These are phyloP conservation scores for Umbilicaria muhlenbergii DNA, from an alignment of 495 filamentous ascomycete genomes.

Conservation along the genomic window DNA sequence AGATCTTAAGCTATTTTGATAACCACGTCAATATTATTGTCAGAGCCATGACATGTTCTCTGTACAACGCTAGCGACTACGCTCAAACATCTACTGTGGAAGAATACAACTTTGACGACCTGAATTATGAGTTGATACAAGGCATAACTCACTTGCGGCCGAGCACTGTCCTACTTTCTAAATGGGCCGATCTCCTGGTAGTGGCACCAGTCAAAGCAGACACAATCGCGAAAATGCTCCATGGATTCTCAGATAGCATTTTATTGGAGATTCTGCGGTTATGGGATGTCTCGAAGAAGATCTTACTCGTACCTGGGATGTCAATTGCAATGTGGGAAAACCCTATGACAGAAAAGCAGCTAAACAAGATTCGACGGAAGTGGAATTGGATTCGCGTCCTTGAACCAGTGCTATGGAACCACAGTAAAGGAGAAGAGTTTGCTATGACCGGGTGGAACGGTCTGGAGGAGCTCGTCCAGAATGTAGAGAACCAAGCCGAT, in stretches of 20 bases:
- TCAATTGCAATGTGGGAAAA: constrained; percentile 72
- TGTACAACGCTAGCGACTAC: no score
- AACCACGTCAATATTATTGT: no score
- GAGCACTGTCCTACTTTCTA: constrained; percentile 6
- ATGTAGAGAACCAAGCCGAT: constrained; percentile 52
- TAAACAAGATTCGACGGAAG: constrained; percentile 60
- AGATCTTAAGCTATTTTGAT: no score
- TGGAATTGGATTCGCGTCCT: constrained; percentile 70
- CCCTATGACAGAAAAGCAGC: constrained; percentile 67
- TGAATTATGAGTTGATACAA: no score
- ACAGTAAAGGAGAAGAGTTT: constrained; percentile 38
- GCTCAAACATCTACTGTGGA: no score
- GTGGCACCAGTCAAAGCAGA: constrained; percentile 75
- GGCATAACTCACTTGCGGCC: no score
- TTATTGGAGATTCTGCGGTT: constrained; percentile 59
- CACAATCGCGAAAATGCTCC: constrained; percentile 66
- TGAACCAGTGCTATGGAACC: constrained; percentile 52
- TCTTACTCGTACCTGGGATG: constrained; percentile 72
- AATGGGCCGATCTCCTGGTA: constrained; percentile 78
- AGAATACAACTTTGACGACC: no score
- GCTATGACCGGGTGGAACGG: constrained; percentile 48
- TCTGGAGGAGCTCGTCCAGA: constrained; percentile 44
- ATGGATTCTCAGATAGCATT: constrained; percentile 58
- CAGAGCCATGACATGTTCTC: no score
- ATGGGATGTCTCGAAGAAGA: constrained; percentile 74